Evolutionary conservation across 768 basidiomycete species (phyloP), one percentile per base, ranked within the genome.

Genomic region (Serendipita sp.): DNA sequence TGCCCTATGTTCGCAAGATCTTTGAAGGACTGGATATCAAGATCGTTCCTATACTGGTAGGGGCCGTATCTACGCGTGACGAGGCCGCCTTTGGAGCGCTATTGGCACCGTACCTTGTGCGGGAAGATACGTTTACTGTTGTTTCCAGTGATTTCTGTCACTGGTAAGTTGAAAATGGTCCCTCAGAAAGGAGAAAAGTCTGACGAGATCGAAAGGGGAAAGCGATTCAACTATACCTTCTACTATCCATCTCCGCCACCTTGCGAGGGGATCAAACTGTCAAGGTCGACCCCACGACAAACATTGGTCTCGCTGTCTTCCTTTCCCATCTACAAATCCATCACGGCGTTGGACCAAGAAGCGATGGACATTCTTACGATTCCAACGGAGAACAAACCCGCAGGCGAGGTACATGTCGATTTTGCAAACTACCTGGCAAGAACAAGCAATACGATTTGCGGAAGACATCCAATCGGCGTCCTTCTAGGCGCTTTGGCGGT

Each of bases 61-160:
- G 96, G 3, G 78, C 84, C 3, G 82, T 91, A 64, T 77, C 78
- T 34, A 74, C 79, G 50, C 72, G 76, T 2, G 75, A 76, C 31
- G 90, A 97, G 69, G 75, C 74, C 28, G 66, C 71, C 1, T 91
- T 79, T 68, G 92, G 93, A 3, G 69, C 73, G 2, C 72, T 93
- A 9, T 76, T 99, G 1, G 90, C 88, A 0, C 86, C 88, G 0
- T 94, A 89, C 72, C 79, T 97, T 60, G 78, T 80, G 2, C 75
- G 83, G 64, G 81, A 84, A 1, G 83, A 86, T 64, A 97, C 92
- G 0, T 78, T 98, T 65, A 92, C 85, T 68, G 84, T 98, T 45
- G 80, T 96, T 60, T 97, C 94, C 3, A 90, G 88, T 64, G 96
- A 99, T 72, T 99, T 99, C 71, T 98, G 96, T 70, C 96, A 99